Evolutionary conservation across 106 monocot genomes (phyloP).

Genomic region (Cymbidium sinense): DNA sequence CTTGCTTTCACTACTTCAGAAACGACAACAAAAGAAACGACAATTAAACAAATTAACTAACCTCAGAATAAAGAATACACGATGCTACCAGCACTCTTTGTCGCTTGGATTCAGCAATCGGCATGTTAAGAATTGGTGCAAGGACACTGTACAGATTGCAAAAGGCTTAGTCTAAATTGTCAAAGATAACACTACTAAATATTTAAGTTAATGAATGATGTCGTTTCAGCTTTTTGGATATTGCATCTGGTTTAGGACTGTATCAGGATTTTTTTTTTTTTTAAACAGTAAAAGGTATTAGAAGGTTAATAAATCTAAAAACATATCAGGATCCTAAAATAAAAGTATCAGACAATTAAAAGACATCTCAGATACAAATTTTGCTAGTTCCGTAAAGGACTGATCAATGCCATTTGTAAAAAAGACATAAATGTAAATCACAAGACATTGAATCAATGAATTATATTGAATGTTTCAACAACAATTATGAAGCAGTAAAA

Average conservation of each 20-base stretch:
- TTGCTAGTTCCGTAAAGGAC: not conserved
- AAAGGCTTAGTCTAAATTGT: slow-evolving; percentile 5
- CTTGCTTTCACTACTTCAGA: not conserved
- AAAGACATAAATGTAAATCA: not conserved
- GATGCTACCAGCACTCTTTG: slow-evolving; percentile 93
- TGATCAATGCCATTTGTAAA: not conserved
- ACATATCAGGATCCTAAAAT: not conserved
- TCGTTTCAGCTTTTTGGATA: no score
- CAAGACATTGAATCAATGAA: not conserved
- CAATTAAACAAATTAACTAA: slow-evolving; percentile 24
- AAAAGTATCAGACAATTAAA: not conserved
- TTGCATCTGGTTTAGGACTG: not conserved
- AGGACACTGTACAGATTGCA: slow-evolving; percentile 66
- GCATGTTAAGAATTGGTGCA: slow-evolving; percentile 94
- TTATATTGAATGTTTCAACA: not conserved
- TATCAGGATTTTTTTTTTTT: not conserved
- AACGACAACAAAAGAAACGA: not conserved
- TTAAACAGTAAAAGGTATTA: not conserved
- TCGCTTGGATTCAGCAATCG: slow-evolving; percentile 91
- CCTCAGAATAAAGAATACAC: slow-evolving; percentile 89
- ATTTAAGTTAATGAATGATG: not conserved
- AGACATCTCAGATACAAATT: not conserved
- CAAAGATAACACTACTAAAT: not conserved
- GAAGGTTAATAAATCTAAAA: not conserved
- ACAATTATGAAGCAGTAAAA: not conserved